Base-by-base conservation (phyloP, 257 asterid genomes). In the Jasminum sambac region DNA sequence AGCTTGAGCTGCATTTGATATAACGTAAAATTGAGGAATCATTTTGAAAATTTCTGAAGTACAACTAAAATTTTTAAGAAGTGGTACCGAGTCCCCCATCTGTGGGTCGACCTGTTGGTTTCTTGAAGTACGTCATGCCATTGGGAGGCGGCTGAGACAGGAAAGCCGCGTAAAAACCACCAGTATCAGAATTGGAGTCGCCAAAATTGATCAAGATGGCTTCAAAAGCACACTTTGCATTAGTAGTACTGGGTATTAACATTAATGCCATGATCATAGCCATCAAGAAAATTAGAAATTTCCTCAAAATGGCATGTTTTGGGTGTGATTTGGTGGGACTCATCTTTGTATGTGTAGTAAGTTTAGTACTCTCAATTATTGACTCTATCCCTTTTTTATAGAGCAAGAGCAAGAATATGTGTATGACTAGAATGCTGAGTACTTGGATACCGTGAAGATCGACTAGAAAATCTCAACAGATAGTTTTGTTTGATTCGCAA, bases 141-240 rank as follows among this genome's bases (percentile, higher is more conserved):
- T 84, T 11, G 0, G 98, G 98, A 2, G 85, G 71, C 0, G 74
- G 50, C 71, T 83, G 89, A 38, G 92, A 72, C 37, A 96, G 96
- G 46, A 90, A 92, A 6, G 92, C 95, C 4, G 91, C 77, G 61
- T 60, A 80, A 30, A 82, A 88, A 8, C 97, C 94, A 10, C 96
- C 90, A 0, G 91, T 86, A 63, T 88, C 96, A 0, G 97, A 71
- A 57, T 88, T 88, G 4, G 95, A 90, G 75, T 90, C 96, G 0
- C 96, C 97, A 34, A 90, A 90, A 43, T 59, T 76, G 86, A 90
- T n/a, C n/a, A n/a, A 88, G 50, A 88, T 82, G 57, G 85, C 95
- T 73, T 85, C 70, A 12, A 77, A 82, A 12, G 81, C 74, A 74
- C 93, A 90, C 42, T 84, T 77, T 38, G 86, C 86, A 43, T 80